Conservation (phyloP, 345 rosid genomes). For the Murraya koenigii region DNA sequence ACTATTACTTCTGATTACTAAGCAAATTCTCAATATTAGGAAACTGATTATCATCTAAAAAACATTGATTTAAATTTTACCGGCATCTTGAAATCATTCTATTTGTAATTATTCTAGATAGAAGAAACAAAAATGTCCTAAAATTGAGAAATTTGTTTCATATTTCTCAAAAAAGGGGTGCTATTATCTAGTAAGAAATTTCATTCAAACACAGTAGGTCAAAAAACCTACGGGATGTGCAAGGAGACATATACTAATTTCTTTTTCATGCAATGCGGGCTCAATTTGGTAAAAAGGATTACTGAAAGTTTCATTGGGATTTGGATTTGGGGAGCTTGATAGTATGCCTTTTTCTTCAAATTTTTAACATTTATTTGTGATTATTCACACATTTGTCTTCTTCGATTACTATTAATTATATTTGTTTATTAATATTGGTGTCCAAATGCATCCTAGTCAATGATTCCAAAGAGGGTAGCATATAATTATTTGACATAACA, state of each 20-base stretch:
- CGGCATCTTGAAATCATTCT: neutral
- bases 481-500: neutral
- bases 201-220: conserved; percentile 19
- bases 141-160: conserved; percentile 13
- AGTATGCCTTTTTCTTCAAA: neutral
- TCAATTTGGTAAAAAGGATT: conserved; percentile 18
- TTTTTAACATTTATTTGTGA: neutral
- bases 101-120: neutral
- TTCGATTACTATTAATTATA: neutral
- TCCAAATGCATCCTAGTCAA: conserved; percentile 8
- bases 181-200: neutral
- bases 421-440: neutral
- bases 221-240: conserved; percentile 14
- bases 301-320: conserved; percentile 24
- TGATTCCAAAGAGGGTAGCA: neutral
- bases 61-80: no score
- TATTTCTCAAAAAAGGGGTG: neutral
- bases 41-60: no score
- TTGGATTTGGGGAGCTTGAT: conserved; percentile 10
- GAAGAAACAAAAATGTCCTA: conserved; percentile 13
- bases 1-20: neutral
- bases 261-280: neutral
- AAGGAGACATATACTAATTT: neutral
- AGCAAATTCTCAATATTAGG: neutral
- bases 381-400: conserved; percentile 18